Evolutionary conservation across 202 grass and related monocot genomes (phyloP), one percentile per base, ranked within the genome.

Genomic region (Tripidium arundinaceum): DNA sequence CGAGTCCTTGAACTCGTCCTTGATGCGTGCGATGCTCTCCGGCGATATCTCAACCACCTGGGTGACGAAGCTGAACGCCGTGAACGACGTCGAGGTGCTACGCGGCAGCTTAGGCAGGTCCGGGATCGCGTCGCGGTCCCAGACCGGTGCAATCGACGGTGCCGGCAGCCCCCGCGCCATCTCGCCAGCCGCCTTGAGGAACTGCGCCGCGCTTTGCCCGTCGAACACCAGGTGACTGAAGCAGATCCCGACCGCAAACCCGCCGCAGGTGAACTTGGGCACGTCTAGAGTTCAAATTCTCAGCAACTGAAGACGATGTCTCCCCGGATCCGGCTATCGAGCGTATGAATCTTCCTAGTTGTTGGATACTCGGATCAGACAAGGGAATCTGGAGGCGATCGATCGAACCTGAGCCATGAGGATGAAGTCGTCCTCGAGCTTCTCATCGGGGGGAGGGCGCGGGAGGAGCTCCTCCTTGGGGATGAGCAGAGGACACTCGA

Each of bases 181-280:
- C 79, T 94, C 89, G 15, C 81, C 89, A 0, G 83, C 84, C 6
- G 86, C 92, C 61, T 89, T 79, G 5, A 94, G 68, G 78, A 94
- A 94, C 84, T 91, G 92, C 62, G 81, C 86, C 15, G 86, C 89
- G 39, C 94, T 91, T 57, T 92, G 87, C 49, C 94, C 91, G 63
- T 97, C 94, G 76, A 94, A 94, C 74, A 97, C 79, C 72, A 89
- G 61, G 86, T 97, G 94, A 72, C 87, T 97, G 87, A 92, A 94
- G 75, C 91, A 88, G 85, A 97, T 94, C 69, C 89, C 91, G 1
- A 97, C 89, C 14, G 86, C 42, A 71, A 92, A 92, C 4, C 94
- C 94, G 8, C 94, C 89, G 63, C 94, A 97, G 22, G 70, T 84
- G 83, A 97, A 97, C 76, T 85, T 78, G 24, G 91, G 88, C 29